Conservation (phyloP, 306 rosid genomes). For the Ormosia emarginata region DNA sequence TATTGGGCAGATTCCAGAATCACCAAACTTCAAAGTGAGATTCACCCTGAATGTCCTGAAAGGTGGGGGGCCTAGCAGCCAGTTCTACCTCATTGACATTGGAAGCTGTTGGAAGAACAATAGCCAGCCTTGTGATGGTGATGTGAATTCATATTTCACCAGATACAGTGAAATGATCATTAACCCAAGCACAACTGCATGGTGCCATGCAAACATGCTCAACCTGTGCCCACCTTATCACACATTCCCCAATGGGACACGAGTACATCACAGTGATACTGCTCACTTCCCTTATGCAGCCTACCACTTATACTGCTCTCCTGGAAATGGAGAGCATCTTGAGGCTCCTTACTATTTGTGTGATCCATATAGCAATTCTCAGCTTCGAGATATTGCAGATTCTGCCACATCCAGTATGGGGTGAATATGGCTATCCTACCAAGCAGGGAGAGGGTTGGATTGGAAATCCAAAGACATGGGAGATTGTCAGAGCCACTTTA, state of each 20-base stretch:
- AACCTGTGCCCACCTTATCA: constrained; percentile 54
- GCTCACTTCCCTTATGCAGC: constrained; percentile 48
- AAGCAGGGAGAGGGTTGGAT: constrained; percentile 55
- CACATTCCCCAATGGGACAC: constrained; percentile 45
- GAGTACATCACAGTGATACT: constrained; percentile 36
- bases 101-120: constrained; percentile 63
- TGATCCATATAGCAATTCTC: constrained; percentile 62
- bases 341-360: constrained; percentile 42
- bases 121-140: constrained; percentile 49
- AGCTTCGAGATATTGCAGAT: constrained; percentile 59
- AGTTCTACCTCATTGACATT: constrained; percentile 57
- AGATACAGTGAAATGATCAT: constrained; percentile 55
- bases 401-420: constrained; percentile 58
- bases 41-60: constrained; percentile 35
- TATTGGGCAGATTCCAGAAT: constrained; percentile 54
- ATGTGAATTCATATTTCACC: constrained; percentile 50
- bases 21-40: constrained; percentile 58
- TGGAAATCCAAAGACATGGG: constrained; percentile 53
- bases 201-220: constrained; percentile 33
- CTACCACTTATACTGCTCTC: constrained; percentile 61
- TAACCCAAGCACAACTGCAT: constrained; percentile 35
- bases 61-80: constrained; percentile 57
- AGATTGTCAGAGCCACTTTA: constrained; percentile 52
- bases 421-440: constrained; percentile 54
- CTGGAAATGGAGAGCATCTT: constrained; percentile 42